Conservation (phyloP, 148 eudicot species). For the Amaranthus cruentus region DNA sequence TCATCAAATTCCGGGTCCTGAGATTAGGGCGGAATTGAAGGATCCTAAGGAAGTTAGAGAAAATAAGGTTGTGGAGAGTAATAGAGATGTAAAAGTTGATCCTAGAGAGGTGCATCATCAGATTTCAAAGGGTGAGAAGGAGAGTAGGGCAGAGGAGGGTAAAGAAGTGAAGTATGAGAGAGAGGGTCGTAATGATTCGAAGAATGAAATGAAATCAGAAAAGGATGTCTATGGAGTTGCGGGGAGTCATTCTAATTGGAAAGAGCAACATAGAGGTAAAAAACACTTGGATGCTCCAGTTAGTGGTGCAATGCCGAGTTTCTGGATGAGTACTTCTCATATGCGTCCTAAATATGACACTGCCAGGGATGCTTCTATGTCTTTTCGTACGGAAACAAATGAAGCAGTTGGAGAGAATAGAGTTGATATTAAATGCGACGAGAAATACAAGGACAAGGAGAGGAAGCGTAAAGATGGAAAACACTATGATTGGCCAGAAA, state of each 20-base stretch:
- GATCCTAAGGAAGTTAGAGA: constrained; percentile 53
- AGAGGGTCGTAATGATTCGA: constrained; percentile 43
- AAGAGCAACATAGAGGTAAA: constrained; percentile 65
- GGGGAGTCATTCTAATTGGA: constrained; percentile 52
- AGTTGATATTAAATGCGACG: constrained; percentile 68
- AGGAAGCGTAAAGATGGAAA: constrained; percentile 84
- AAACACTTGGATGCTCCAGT: constrained; percentile 49
- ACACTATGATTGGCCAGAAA: constrained; percentile 73
- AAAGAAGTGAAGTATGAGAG: constrained; percentile 56
- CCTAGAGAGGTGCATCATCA: constrained; percentile 50
- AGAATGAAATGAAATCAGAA: constrained; percentile 50
- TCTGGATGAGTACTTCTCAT: constrained; percentile 36
- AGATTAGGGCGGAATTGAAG: constrained; percentile 49
- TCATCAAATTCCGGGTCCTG: constrained; percentile 39
- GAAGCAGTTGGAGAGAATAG: constrained; percentile 81
- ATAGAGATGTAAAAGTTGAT: constrained; percentile 52
- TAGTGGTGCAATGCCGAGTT: constrained; percentile 40
- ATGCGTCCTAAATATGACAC: constrained; percentile 45
- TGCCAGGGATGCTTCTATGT: constrained; percentile 34
- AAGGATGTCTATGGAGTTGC: constrained; percentile 46
- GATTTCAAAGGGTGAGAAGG: constrained; percentile 48
- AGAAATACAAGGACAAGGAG: constrained; percentile 78
- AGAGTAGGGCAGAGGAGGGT: constrained; percentile 51
- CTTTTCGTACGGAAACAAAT: constrained; percentile 40
- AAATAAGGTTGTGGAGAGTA: constrained; percentile 31